Conservation (phyloP, 192 early-diverging fungal genomes). For the Haplosporangium gracile region DNA sequence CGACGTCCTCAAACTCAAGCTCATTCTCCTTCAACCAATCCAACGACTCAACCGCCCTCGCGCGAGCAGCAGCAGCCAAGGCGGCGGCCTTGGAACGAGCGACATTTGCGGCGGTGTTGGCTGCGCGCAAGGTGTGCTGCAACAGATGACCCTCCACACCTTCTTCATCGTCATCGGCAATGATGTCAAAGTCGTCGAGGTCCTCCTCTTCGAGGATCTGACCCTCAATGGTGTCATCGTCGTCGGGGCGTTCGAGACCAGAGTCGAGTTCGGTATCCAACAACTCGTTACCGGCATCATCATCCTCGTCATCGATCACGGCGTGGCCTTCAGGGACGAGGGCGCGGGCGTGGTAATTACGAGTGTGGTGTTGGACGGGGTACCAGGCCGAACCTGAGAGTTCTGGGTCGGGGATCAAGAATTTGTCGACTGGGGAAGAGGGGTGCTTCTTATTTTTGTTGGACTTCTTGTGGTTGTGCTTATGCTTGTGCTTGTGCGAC, state of each 20-base stretch:
- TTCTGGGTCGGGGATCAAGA: not conserved
- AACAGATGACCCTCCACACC: not conserved
- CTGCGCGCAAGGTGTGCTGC: not conserved
- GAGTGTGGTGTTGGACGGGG: not conserved
- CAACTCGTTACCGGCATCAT: constrained; percentile 54
- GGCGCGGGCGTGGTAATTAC: not conserved
- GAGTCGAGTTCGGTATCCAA: constrained; percentile 39
- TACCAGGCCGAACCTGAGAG: not conserved
- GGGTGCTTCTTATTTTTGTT: not conserved
- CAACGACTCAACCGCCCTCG: not conserved
- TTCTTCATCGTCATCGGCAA: not conserved
- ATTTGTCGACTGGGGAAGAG: not conserved
- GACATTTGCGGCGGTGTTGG: not conserved
- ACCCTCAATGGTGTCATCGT: constrained; percentile 50
- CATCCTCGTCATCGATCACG: constrained; percentile 44
- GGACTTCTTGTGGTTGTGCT: not conserved
- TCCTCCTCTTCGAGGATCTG: constrained; percentile 43
- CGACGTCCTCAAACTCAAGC: constrained; percentile 12
- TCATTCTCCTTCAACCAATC: constrained; percentile 20
- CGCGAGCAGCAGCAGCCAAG: not conserved
- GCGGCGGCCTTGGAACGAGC: not conserved
- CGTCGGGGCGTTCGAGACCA: constrained; percentile 32
- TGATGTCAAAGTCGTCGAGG: constrained; percentile 8
- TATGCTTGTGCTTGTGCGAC: not conserved
- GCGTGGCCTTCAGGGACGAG: constrained; percentile 20